Conservation (phyloP, 1,139 yeast genomes). For the Saccharomyces pastorianus region DNA sequence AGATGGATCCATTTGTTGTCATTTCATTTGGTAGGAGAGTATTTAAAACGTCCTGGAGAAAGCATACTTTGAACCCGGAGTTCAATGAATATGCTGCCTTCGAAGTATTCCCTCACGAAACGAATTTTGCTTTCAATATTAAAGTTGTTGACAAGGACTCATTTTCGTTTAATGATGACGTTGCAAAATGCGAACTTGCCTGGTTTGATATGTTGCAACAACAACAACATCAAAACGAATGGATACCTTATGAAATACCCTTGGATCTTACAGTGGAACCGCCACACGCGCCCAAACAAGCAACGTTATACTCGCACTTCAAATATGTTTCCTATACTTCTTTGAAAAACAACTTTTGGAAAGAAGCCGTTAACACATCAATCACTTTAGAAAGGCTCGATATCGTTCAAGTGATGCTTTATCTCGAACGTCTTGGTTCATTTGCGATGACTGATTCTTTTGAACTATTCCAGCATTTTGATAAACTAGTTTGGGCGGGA, state of each 20-base stretch:
- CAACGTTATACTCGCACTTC: conserved; percentile 52
- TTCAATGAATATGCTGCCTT: conserved; percentile 76
- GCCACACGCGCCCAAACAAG: conserved; percentile 37
- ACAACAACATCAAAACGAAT: conserved; percentile 11
- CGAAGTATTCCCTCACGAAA: conserved; percentile 63
- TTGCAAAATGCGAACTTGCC: conserved; percentile 56
- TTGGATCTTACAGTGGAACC: conserved; percentile 30
- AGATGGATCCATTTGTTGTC: conserved; percentile 95
- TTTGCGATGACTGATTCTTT: conserved; percentile 51
- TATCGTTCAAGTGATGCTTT: conserved; percentile 22
- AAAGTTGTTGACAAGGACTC: conserved; percentile 78
- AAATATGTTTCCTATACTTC: conserved; percentile 61
- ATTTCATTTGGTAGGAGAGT: conserved; percentile 85
- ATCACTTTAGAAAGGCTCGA: conserved; percentile 20
- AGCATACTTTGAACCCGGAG: conserved; percentile 76
- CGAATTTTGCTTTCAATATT: conserved; percentile 56
- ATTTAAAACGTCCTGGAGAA: conserved; percentile 75
- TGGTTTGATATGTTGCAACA: conserved; percentile 40
- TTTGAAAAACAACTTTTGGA: conserved; percentile 66
- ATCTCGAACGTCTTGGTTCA: conserved; percentile 36
- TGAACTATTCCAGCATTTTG: conserved; percentile 38
- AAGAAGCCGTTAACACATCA: conserved; percentile 39
- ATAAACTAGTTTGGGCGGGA: conserved; percentile 27
- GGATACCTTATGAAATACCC: conserved; percentile 29
- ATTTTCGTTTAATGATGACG: conserved; percentile 73